Percentiles rank a stretch among this genome's conserved stretches.
These are phyloP conservation scores for Pouteria glomerata DNA, from an alignment of 148 eudicot genomes.

Conservation along the genomic window DNA sequence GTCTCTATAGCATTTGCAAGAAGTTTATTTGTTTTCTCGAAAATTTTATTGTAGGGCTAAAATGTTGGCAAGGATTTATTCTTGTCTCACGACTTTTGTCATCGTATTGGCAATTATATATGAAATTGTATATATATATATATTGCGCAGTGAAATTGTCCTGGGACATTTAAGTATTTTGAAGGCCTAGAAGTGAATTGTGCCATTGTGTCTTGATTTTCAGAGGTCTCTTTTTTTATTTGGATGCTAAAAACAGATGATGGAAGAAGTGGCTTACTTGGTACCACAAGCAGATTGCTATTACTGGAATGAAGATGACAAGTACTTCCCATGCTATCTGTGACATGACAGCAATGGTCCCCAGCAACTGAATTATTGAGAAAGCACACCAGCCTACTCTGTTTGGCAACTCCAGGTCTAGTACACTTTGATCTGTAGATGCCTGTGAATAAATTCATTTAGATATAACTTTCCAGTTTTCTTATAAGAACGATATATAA, in stretches of 20 bases:
- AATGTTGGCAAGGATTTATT: neutral
- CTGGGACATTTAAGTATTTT: neutral
- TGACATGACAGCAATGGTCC: slow-evolving; percentile 84
- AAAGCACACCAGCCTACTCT: slow-evolving; percentile 81
- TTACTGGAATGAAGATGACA: slow-evolving; percentile 74
- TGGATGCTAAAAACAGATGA: neutral
- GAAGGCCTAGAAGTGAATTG: neutral
- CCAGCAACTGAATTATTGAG: slow-evolving; percentile 67
- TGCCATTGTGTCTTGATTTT: neutral
- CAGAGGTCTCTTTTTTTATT: neutral
- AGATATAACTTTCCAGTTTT: neutral
- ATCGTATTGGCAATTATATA: neutral
- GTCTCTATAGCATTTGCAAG: slow-evolving; percentile 16
- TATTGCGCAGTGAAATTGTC: too few species aligned
- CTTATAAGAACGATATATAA: neutral
- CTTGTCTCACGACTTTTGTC: neutral
- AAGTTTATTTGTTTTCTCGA: neutral
- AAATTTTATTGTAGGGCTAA: neutral
- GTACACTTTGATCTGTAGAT: slow-evolving; percentile 83
- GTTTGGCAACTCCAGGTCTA: slow-evolving; percentile 75
- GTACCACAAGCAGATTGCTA: slow-evolving; percentile 73
- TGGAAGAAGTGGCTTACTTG: slow-evolving; percentile 34
- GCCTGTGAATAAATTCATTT: slow-evolving; percentile 40
- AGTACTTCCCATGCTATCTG: slow-evolving; percentile 94
- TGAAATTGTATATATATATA: too few species aligned